These are phyloP conservation scores for Chlorella variabilis DNA, from an alignment of 163 green algal genomes.

Conservation along the genomic window DNA sequence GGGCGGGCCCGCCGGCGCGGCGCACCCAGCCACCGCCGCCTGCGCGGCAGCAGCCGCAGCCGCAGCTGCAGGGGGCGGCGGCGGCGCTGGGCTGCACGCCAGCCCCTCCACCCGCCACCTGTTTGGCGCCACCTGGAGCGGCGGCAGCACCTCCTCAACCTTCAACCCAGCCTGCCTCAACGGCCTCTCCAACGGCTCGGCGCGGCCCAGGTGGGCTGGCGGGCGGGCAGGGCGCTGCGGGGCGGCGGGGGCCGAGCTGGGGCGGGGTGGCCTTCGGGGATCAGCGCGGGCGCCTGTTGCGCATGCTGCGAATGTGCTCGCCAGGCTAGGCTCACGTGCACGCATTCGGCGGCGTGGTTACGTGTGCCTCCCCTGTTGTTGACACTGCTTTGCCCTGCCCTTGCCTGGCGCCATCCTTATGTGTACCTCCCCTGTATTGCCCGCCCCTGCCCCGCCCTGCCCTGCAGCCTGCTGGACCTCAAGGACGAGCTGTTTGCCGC, in stretches of 20 bases:
- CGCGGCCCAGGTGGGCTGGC: neutral
- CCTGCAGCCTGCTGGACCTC: constrained; percentile 31
- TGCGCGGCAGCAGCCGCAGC: neutral
- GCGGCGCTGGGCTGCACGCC: neutral
- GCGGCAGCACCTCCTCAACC: neutral
- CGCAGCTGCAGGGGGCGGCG: neutral
- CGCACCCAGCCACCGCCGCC: neutral
- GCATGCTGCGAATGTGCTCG: no score
- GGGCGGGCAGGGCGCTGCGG: no score
- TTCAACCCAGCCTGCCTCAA: constrained; percentile 1
- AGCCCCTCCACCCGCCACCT: neutral
- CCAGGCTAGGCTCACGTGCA: neutral
- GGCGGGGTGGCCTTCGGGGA: no score
- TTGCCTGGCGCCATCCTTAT: neutral
- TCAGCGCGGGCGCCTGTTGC: no score
- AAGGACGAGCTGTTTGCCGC: constrained; percentile 30
- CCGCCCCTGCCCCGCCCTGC: neutral
- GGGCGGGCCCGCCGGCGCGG: neutral
- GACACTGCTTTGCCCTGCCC: no score
- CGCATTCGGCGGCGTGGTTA: no score
- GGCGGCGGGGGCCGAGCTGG: no score
- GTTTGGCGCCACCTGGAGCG: neutral
- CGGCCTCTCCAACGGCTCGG: neutral
- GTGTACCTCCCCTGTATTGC: neutral
- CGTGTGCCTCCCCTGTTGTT: no score